phyloP scores from a whole-genome alignment of 257 asterid species.

The Scutellaria galericulata region DNA sequence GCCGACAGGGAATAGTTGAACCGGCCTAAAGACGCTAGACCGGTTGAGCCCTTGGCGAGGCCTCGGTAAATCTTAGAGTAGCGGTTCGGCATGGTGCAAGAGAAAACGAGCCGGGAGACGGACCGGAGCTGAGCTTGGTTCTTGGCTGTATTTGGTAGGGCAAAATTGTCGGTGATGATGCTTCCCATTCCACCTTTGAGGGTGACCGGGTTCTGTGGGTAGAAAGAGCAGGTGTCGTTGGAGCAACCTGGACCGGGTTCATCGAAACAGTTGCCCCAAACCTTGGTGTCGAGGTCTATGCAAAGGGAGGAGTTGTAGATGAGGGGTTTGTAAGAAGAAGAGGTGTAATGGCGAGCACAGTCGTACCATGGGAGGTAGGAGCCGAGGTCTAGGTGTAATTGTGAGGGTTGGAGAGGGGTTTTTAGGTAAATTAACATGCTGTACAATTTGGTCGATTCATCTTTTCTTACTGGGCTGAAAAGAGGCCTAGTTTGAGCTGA shows the following conservation, averaged over 20 bases:
- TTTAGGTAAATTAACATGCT: conserved; percentile 40
- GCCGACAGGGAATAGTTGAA: conserved; percentile 46
- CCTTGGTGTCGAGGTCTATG: conserved; percentile 4
- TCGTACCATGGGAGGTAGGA: conserved; percentile 41
- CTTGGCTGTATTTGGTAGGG: conserved; percentile 10
- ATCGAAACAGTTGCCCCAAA: conserved; percentile 28
- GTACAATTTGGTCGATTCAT: conserved; percentile 35
- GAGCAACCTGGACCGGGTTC: conserved; percentile 41
- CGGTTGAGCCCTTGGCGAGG: conserved; percentile 41
- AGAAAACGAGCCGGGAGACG: conserved; percentile 31
- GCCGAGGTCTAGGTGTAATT: conserved; percentile 43
- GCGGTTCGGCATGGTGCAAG: conserved; percentile 30
- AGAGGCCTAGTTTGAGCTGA: conserved; percentile 13
- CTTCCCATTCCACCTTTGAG: conserved; percentile 22
- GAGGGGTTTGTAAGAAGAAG: conserved; percentile 41
- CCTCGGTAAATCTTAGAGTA: conserved; percentile 35
- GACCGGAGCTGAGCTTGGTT: conserved; percentile 23
- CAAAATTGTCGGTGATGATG: conserved; percentile 34
- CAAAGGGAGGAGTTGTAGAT: conserved; percentile 38
- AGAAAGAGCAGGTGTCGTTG: conserved; percentile 37
- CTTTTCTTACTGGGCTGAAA: conserved; percentile 39
- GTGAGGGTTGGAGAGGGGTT: conserved; percentile 40
- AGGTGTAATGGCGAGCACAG: conserved; percentile 44
- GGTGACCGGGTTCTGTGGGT: conserved; percentile 41
- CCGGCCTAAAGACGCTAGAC: conserved; percentile 51